phyloP scores from a whole-genome alignment of 2,329 filamentous ascomycete genomes.

The Colletotrichum karsti region DNA sequence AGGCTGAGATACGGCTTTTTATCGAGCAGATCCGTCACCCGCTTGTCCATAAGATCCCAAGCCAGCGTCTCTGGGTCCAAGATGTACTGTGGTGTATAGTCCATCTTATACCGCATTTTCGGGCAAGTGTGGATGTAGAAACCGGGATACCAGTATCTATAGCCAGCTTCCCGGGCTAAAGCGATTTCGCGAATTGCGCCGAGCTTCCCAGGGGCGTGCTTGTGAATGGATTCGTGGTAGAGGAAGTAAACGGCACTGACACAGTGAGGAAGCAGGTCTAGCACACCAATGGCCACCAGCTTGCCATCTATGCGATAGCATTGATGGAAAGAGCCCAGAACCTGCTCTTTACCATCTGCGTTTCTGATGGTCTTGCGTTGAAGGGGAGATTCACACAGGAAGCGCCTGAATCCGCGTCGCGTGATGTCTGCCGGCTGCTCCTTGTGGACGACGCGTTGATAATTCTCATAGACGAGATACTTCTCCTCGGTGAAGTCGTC shows the following conservation, averaged over 20 bases:
- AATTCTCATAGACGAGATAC: conserved; percentile 76
- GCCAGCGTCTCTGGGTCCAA: conserved; percentile 72
- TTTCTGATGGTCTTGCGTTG: conserved; percentile 51
- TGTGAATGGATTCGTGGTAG: conserved; percentile 79
- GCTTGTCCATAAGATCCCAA: conserved; percentile 68
- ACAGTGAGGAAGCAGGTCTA: conserved; percentile 79
- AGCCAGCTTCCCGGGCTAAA: conserved; percentile 73
- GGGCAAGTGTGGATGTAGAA: conserved; percentile 84
- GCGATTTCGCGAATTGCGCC: conserved; percentile 78
- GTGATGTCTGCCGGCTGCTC: conserved; percentile 69
- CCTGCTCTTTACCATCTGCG: conserved; percentile 59
- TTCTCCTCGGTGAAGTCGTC: conserved; percentile 81
- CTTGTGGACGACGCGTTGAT: conserved; percentile 77
- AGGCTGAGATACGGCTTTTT: conserved; percentile 65
- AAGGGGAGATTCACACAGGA: conserved; percentile 78
- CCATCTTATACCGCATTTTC: conserved; percentile 88
- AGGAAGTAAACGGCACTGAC: conserved; percentile 87
- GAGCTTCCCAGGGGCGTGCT: conserved; percentile 77
- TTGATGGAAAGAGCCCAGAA: conserved; percentile 80
- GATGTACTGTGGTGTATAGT: conserved; percentile 78
- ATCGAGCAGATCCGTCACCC: conserved; percentile 59
- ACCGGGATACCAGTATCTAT: conserved; percentile 81
- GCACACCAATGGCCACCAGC: conserved; percentile 78
- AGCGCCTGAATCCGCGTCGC: conserved; percentile 70
- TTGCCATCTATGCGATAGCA: conserved; percentile 82